A percentile compares a stretch with the other conserved stretches of the same genome.
Evolutionary conservation across 2,329 filamentous ascomycete species (phyloP).

Genomic region (Thelonectria blattea): DNA sequence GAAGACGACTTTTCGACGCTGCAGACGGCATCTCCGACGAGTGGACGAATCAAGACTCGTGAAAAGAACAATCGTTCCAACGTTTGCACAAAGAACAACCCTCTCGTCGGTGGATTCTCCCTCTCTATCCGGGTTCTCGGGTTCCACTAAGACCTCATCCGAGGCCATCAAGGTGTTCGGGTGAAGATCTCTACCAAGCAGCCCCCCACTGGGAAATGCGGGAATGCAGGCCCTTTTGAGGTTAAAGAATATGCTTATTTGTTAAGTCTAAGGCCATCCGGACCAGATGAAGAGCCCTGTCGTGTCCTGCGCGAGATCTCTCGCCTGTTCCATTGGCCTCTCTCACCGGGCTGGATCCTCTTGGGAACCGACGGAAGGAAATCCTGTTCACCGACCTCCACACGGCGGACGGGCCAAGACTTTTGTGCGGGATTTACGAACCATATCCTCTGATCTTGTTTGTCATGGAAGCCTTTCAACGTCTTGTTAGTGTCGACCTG

Average conservation of each 20-base stretch:
- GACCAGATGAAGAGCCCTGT: background rate
- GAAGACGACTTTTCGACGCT: background rate
- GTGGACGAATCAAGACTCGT: constrained; percentile 14
- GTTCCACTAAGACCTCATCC: constrained; percentile 13
- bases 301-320: background rate
- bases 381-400: background rate
- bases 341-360: background rate
- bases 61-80: background rate
- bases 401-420: background rate
- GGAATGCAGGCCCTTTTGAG: constrained; percentile 24
- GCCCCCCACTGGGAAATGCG: constrained; percentile 2
- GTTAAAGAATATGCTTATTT: constrained; percentile 38
- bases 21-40: constrained; percentile 4
- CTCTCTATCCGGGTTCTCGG: constrained; percentile 36
- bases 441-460: background rate
- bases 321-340: background rate
- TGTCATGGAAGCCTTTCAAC: background rate
- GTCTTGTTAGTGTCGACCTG: background rate
- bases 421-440: background rate
- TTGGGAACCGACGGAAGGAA: background rate
- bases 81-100: constrained; percentile 1
- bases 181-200: background rate
- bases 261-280: background rate
- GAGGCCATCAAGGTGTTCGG: constrained; percentile 35
- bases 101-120: constrained; percentile 16